phyloP scores from a whole-genome alignment of 176 grass and related monocot species.

The Triticum monococcum region DNA sequence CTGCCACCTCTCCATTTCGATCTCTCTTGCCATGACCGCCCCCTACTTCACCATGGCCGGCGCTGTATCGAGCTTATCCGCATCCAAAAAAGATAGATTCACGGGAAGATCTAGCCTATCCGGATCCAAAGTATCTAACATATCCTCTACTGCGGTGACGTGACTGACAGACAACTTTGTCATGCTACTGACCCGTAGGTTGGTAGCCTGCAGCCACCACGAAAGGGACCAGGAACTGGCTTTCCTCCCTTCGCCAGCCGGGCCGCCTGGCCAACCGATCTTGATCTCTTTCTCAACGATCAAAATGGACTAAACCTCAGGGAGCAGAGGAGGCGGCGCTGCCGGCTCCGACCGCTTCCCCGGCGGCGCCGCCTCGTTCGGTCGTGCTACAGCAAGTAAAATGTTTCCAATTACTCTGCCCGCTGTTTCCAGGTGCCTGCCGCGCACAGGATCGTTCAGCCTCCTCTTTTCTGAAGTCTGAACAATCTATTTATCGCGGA shows the following conservation, averaged over 20 bases:
- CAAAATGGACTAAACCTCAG: neutral
- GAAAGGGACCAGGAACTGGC: neutral
- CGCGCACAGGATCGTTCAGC: too few species aligned
- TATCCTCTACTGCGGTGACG: neutral
- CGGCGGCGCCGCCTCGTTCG: neutral
- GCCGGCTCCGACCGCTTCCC: neutral
- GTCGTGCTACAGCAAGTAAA: neutral
- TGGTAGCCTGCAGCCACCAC: neutral
- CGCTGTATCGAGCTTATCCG: too few species aligned
- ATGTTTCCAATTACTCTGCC: too few species aligned
- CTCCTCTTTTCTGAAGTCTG: too few species aligned
- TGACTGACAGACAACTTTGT: neutral
- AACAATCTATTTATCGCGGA: neutral
- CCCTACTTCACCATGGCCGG: too few species aligned
- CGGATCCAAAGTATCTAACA: too few species aligned
- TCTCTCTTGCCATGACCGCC: too few species aligned
- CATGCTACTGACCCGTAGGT: neutral
- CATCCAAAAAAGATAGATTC: too few species aligned
- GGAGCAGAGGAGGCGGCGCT: neutral
- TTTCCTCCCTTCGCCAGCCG: neutral
- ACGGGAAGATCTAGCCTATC: too few species aligned
- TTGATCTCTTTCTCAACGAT: neutral
- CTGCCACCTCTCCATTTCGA: too few species aligned
- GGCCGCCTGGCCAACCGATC: neutral
- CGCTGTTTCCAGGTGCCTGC: too few species aligned